Evolutionary conservation across 164 flowering plant species (phyloP).

Genomic region (Pachysandra terminalis): DNA sequence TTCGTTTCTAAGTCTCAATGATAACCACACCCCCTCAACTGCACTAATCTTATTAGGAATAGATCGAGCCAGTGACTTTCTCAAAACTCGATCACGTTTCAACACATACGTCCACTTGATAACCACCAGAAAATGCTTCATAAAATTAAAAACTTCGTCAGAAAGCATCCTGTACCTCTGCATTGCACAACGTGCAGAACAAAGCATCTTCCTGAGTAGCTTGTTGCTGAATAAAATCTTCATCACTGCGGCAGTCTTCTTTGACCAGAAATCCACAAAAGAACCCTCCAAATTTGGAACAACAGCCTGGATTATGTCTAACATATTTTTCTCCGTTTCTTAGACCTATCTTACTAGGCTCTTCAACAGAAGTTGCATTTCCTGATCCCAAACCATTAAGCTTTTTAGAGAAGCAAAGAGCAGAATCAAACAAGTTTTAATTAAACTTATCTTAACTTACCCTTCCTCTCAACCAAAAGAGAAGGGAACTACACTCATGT

Average conservation of each 20-base stretch:
- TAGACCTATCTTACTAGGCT: constrained; percentile 39
- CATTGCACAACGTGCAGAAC: constrained; percentile 94
- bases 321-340: constrained; percentile 34
- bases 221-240: constrained; percentile 40
- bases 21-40: background rate
- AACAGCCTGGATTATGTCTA: constrained; percentile 34
- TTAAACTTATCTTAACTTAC: too few relatives aligned
- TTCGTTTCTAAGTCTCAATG: background rate
- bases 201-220: constrained; percentile 76
- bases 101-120: background rate
- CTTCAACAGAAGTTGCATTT: constrained; percentile 42
- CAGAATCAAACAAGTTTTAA: too few relatives aligned
- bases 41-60: background rate
- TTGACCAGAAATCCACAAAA: constrained; percentile 64
- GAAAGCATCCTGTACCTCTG: constrained; percentile 55
- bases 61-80: background rate
- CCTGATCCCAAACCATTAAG: constrained; percentile 26
- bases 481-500: background rate
- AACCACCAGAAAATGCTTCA: background rate
- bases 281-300: constrained; percentile 47
- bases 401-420: background rate
- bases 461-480: too few relatives aligned
- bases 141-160: background rate
- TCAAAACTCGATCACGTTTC: background rate
- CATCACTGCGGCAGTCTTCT: constrained; percentile 80